A percentile compares a stretch with the other conserved stretches of the same genome.
Evolutionary conservation across 2,329 filamentous ascomycete genomes (phyloP).

Genomic region (Ophiognomonia clavigignenti-juglandacearum): DNA sequence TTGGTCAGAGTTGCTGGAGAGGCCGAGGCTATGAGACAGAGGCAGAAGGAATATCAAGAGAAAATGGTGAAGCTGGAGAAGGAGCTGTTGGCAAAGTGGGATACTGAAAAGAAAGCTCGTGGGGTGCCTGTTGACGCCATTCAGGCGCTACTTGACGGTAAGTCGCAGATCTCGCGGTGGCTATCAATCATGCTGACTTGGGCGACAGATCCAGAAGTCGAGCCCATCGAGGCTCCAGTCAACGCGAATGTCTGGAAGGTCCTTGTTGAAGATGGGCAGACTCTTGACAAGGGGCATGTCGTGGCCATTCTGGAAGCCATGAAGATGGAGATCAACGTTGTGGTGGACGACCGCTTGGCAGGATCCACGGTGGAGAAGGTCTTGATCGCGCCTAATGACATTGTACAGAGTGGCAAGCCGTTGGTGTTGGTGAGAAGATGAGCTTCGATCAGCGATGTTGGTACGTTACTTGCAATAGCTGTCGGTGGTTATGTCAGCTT

Average conservation of each 20-base stretch:
- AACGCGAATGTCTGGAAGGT: conserved; percentile 53
- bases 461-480: too few relatives aligned
- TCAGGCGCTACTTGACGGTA: conserved; percentile 42
- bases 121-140: conserved; percentile 45
- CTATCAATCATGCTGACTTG: background rate
- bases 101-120: conserved; percentile 19
- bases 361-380: conserved; percentile 12
- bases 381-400: conserved; percentile 14
- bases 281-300: conserved; percentile 35
- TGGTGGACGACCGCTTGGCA: conserved; percentile 6
- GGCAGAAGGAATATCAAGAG: conserved; percentile 42
- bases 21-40: conserved; percentile 37
- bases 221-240: conserved; percentile 34
- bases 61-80: conserved; percentile 14
- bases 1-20: conserved; percentile 41
- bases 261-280: conserved; percentile 34
- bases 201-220: conserved; percentile 16
- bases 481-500: too few relatives aligned
- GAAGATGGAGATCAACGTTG: conserved; percentile 50
- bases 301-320: conserved; percentile 49
- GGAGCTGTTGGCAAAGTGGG: conserved; percentile 17
- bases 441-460: too few relatives aligned
- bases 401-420: conserved; percentile 14
- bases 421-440: conserved; percentile 11
- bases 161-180: conserved; percentile 7